A percentile compares a stretch with the other conserved stretches of the same genome.
phyloP scores from a whole-genome alignment of 306 rosid species.

The Calophaca sinica region DNA sequence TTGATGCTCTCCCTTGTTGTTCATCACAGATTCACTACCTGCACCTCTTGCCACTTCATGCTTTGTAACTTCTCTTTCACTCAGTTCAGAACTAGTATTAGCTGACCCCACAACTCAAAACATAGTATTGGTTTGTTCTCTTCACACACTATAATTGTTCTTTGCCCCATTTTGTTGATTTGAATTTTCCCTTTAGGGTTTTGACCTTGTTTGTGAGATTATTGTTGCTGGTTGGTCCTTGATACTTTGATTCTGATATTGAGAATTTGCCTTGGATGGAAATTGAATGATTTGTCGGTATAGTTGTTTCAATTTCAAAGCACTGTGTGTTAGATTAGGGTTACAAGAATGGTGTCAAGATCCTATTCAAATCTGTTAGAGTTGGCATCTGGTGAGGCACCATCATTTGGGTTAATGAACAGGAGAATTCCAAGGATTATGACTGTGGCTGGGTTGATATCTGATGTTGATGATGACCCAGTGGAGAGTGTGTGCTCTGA shows the following conservation, averaged over 20 bases:
- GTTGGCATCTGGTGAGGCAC: conserved; percentile 70
- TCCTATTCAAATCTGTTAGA: conserved; percentile 55
- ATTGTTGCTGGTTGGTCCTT: no score
- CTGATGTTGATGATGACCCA: conserved; percentile 71
- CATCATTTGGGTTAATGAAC: conserved; percentile 63
- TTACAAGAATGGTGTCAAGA: conserved; percentile 49
- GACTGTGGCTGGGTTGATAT: conserved; percentile 77
- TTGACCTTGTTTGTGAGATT: neutral
- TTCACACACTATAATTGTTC: neutral
- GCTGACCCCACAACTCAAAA: conserved; percentile 45
- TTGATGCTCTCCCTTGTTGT: conserved; percentile 30
- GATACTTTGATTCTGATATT: no score
- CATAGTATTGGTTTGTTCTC: neutral
- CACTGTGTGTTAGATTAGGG: neutral
- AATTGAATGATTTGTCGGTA: conserved; percentile 9
- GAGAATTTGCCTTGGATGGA: no score
- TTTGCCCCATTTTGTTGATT: conserved; percentile 14
- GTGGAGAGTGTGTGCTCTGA: conserved; percentile 64
- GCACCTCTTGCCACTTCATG: conserved; percentile 43
- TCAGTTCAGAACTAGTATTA: conserved; percentile 44
- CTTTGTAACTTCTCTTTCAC: conserved; percentile 49
- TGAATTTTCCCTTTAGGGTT: neutral
- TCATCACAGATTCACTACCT: conserved; percentile 38
- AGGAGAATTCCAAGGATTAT: conserved; percentile 73
- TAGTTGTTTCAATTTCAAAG: neutral